These are phyloP conservation scores for Solanum hybrid DNA, from an alignment of 305 asterid genomes.

Conservation along the genomic window DNA sequence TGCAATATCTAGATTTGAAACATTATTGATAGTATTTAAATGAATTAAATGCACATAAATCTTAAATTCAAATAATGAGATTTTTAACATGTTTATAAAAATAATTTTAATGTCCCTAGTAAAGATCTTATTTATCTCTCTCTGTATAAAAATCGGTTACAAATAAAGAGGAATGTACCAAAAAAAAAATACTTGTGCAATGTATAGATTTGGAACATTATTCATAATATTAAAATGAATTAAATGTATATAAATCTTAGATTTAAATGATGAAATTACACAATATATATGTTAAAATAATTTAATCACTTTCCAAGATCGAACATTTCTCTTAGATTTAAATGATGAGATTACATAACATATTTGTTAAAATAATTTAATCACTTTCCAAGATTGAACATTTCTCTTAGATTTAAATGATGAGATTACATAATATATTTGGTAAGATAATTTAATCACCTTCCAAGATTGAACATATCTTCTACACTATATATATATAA, in stretches of 20 bases:
- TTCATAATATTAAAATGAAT: not conserved
- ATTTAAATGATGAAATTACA: not conserved
- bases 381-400: not conserved
- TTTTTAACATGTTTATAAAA: not conserved
- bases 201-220: not conserved
- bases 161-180: not conserved
- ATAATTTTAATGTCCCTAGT: not conserved
- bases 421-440: not conserved
- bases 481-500: not conserved
- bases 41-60: not conserved
- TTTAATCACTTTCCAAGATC: not conserved
- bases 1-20: not conserved
- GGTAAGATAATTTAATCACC: not conserved
- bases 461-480: not conserved
- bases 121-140: not conserved
- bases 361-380: not conserved
- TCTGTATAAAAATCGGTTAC: not conserved
- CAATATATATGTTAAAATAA: no score
- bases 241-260: not conserved
- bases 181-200: no score
- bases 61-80: not conserved
- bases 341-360: not conserved
- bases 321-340: not conserved
- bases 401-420: not conserved
- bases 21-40: not conserved